Percentiles rank a stretch among this genome's conserved stretches.
These are phyloP conservation scores for Lactarius akahatsu DNA, from an alignment of 768 basidiomycete species.

Conservation along the genomic window DNA sequence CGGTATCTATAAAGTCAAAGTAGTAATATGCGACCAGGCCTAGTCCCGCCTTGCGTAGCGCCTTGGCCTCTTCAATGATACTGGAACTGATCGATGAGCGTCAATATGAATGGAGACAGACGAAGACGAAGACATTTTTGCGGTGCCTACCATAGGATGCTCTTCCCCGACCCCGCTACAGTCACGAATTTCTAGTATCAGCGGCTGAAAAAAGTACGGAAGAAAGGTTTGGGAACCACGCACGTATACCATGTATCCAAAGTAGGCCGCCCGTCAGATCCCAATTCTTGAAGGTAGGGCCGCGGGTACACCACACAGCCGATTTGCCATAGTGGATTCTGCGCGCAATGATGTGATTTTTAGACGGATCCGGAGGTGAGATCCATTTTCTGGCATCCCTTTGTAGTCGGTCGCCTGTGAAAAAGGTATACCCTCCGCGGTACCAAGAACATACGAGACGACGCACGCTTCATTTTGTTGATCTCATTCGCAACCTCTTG, in stretches of 20 bases:
- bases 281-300: background rate
- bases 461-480: slow-evolving; percentile 16
- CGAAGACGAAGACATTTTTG: background rate
- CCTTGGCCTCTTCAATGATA: slow-evolving; percentile 5
- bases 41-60: background rate
- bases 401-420: background rate
- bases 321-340: background rate
- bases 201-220: background rate
- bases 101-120: background rate
- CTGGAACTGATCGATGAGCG: background rate
- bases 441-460: background rate
- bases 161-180: background rate
- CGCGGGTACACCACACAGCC: slow-evolving; percentile 3
- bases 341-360: background rate
- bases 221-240: background rate
- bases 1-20: slow-evolving; percentile 15
- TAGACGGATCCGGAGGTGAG: background rate
- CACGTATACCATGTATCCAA: slow-evolving; percentile 21
- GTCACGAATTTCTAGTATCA: background rate
- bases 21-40: slow-evolving; percentile 18
- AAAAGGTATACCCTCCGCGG: too few relatives aligned
- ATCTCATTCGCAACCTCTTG: background rate
- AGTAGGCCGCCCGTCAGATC: background rate
- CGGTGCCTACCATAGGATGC: background rate
- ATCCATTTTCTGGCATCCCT: background rate